phyloP scores from a whole-genome alignment of 208 protist species.

The Porcisia deanei region DNA sequence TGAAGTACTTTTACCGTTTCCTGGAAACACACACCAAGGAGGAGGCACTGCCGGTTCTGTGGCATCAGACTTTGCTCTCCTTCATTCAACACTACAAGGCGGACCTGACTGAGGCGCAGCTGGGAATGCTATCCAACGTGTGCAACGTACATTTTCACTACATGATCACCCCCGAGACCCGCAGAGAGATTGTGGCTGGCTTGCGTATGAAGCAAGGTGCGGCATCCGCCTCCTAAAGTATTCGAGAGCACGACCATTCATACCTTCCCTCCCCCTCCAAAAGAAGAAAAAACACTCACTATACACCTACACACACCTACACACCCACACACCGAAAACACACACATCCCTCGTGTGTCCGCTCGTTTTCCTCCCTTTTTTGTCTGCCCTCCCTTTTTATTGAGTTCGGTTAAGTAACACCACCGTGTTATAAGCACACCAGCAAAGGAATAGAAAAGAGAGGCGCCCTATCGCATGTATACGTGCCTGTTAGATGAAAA shows the following conservation, averaged over 20 bases:
- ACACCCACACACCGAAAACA: too few relatives aligned
- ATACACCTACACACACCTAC: too few relatives aligned
- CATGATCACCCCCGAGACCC: slow-evolving; percentile 86
- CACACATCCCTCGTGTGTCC: background rate
- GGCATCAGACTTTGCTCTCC: slow-evolving; percentile 96
- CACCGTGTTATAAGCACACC: background rate
- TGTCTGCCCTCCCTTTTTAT: background rate
- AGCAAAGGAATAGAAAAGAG: background rate
- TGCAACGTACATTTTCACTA: slow-evolving; percentile 89
- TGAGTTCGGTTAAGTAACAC: slow-evolving; percentile 16
- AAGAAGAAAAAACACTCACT: too few relatives aligned
- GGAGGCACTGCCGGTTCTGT: slow-evolving; percentile 94
- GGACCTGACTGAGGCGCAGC: slow-evolving; percentile 78
- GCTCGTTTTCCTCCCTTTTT: slow-evolving; percentile 2
- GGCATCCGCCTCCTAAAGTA: slow-evolving; percentile 2
- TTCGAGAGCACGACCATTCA: too few relatives aligned
- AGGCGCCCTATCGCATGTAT: background rate
- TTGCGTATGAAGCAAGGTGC: slow-evolving; percentile 32
- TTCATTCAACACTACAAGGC: slow-evolving; percentile 93
- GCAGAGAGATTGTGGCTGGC: slow-evolving; percentile 71
- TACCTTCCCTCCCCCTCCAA: too few relatives aligned
- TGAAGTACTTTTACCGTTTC: slow-evolving; percentile 96
- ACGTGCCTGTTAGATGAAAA: background rate
- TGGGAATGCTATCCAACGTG: slow-evolving; percentile 69
- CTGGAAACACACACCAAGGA: slow-evolving; percentile 70